Percentiles rank a stretch among this genome's conserved stretches.
phyloP scores from a whole-genome alignment of 768 basidiomycete genomes.

The Amanita pseudoporphyria region DNA sequence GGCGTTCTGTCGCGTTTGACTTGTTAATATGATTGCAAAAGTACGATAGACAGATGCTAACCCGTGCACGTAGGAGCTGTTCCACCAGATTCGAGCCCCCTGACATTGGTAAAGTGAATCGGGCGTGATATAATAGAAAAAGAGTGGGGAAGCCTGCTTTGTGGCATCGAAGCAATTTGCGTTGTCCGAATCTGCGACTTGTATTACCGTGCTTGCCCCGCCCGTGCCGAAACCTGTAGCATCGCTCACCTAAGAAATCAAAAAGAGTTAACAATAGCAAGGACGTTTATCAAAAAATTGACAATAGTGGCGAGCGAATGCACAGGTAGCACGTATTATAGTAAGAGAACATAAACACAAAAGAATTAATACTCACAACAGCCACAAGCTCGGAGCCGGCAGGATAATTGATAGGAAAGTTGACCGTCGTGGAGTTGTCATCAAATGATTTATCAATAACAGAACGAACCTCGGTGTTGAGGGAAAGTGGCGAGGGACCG shows the following conservation, averaged over 20 bases:
- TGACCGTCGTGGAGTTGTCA: constrained; percentile 28
- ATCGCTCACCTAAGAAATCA: constrained; percentile 23
- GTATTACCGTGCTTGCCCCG: constrained; percentile 60
- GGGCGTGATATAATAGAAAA: constrained; percentile 53
- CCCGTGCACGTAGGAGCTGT: constrained; percentile 40
- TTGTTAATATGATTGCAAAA: background rate
- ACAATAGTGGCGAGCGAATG: constrained; percentile 3
- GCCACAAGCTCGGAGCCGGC: constrained; percentile 64
- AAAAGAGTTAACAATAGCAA: background rate
- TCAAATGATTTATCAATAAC: constrained; percentile 49
- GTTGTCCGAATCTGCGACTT: constrained; percentile 41
- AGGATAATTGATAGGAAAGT: constrained; percentile 57
- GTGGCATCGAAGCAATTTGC: constrained; percentile 51
- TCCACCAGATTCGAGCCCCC: constrained; percentile 62
- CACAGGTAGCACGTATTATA: too few species aligned
- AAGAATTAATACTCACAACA: constrained; percentile 43
- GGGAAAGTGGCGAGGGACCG: constrained; percentile 51
- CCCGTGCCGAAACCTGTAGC: constrained; percentile 50
- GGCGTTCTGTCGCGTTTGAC: constrained; percentile 29
- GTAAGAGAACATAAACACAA: constrained; percentile 5
- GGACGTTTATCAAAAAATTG: background rate
- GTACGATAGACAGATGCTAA: constrained; percentile 18
- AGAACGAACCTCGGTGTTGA: constrained; percentile 52
- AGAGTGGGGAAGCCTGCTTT: constrained; percentile 37
- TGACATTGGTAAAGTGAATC: constrained; percentile 55